Conservation (phyloP, 805 yeast species). For the Kregervanrija delftensis region DNA sequence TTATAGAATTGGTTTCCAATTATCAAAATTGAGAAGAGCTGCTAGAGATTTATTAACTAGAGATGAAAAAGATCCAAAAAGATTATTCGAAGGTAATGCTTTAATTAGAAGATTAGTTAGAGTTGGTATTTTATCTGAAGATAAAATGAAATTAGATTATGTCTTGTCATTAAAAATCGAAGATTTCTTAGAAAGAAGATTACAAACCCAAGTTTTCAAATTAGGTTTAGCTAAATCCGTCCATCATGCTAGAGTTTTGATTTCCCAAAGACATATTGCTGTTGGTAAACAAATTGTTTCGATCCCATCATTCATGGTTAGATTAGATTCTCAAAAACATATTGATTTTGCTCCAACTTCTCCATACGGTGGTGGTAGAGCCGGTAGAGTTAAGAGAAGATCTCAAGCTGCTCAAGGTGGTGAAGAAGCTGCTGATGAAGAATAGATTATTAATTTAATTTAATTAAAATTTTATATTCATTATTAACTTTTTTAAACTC, state of each 20-base stretch:
- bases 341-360: slow-evolving; percentile 98
- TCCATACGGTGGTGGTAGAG: slow-evolving; percentile 99
- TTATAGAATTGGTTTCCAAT: slow-evolving; percentile 99
- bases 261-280: slow-evolving; percentile 98
- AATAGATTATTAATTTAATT: slow-evolving; percentile 37
- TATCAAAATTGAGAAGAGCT: slow-evolving; percentile 99
- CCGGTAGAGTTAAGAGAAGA: slow-evolving; percentile 99
- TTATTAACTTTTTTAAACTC: background rate
- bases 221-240: slow-evolving; percentile 98
- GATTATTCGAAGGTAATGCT: slow-evolving; percentile 99
- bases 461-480: background rate
- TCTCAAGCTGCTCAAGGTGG: slow-evolving; percentile 62
- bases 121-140: slow-evolving; percentile 98
- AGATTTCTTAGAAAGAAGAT: slow-evolving; percentile 99
- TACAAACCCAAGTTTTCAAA: slow-evolving; percentile 99
- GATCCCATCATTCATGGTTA: slow-evolving; percentile 98
- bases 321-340: slow-evolving; percentile 99
- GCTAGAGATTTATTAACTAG: slow-evolving; percentile 99
- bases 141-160: slow-evolving; percentile 99
- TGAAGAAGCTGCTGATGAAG: slow-evolving; percentile 56
- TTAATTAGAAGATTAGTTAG: slow-evolving; percentile 99
- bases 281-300: slow-evolving; percentile 99
- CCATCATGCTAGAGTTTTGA: slow-evolving; percentile 99
- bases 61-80: slow-evolving; percentile 99
- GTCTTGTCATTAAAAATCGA: slow-evolving; percentile 96